A percentile compares a stretch with the other conserved stretches of the same genome.
These are phyloP conservation scores for Crassisporium funariophilum DNA, from an alignment of 768 basidiomycete species.

Conservation along the genomic window DNA sequence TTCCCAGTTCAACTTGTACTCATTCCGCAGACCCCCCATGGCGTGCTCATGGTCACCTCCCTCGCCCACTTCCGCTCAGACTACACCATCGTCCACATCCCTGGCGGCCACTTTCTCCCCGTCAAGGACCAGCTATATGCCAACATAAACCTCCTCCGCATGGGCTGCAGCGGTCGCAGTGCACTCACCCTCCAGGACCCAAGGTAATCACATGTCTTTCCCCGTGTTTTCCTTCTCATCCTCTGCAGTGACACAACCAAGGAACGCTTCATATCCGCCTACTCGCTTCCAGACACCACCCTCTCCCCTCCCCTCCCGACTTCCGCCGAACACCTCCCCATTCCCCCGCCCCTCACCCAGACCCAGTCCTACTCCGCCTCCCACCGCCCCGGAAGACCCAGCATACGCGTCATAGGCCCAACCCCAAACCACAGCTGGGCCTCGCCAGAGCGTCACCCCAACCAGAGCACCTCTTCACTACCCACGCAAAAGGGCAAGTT, in stretches of 20 bases:
- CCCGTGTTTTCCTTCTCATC: too few species aligned
- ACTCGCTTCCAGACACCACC: slow-evolving; percentile 53
- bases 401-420: background rate
- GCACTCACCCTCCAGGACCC: slow-evolving; percentile 81
- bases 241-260: slow-evolving; percentile 84
- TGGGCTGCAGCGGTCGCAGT: slow-evolving; percentile 78
- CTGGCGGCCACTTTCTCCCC: slow-evolving; percentile 65
- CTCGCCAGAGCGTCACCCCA: slow-evolving; percentile 16
- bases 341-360: slow-evolving; percentile 14
- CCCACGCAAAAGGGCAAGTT: slow-evolving; percentile 13
- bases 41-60: slow-evolving; percentile 78
- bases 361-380: slow-evolving; percentile 2
- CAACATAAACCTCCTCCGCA: slow-evolving; percentile 82
- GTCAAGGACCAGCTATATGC: slow-evolving; percentile 70
- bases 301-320: slow-evolving; percentile 22
- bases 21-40: slow-evolving; percentile 66
- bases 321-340: slow-evolving; percentile 22
- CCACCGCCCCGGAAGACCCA: too few species aligned
- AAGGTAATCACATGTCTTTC: too few species aligned
- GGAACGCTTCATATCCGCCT: slow-evolving; percentile 75
- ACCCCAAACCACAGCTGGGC: background rate
- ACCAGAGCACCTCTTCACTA: slow-evolving; percentile 18
- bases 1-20: too few species aligned
- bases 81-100: slow-evolving; percentile 81
- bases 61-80: slow-evolving; percentile 88